phyloP scores from a whole-genome alignment of 768 basidiomycete species.

The Ramaria sp. region DNA sequence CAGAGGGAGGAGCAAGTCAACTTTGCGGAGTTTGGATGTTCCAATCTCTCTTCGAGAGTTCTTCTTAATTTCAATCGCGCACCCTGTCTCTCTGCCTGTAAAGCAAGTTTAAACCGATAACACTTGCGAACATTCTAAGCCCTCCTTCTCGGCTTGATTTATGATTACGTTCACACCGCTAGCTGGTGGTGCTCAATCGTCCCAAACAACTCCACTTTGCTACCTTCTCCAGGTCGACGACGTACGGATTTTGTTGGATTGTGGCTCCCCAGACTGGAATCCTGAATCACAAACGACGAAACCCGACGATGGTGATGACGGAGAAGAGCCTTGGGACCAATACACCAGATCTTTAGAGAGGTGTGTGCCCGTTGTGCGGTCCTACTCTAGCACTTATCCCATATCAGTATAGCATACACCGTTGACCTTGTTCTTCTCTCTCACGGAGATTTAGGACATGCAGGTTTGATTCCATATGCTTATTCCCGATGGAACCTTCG shows the following conservation, averaged over 20 bases:
- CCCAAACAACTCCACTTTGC: slow-evolving; percentile 52
- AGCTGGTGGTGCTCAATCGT: slow-evolving; percentile 69
- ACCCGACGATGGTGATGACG: slow-evolving; percentile 21
- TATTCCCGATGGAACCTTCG: slow-evolving; percentile 77
- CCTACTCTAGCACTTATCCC: neutral
- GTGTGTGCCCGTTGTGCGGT: slow-evolving; percentile 31
- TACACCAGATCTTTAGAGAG: slow-evolving; percentile 61
- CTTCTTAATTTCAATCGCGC: neutral
- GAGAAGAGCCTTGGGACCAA: slow-evolving; percentile 40
- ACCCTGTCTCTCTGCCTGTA: no score
- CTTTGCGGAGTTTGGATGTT: neutral
- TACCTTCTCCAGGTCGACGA: slow-evolving; percentile 94
- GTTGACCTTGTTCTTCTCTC: slow-evolving; percentile 89
- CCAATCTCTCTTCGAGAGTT: no score
- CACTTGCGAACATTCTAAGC: no score
- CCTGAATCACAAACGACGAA: slow-evolving; percentile 38
- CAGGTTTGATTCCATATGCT: slow-evolving; percentile 90
- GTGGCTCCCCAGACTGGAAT: slow-evolving; percentile 83
- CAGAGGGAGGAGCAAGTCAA: neutral
- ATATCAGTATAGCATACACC: slow-evolving; percentile 57
- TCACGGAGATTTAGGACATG: slow-evolving; percentile 83
- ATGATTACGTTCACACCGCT: slow-evolving; percentile 97
- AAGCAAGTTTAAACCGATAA: no score
- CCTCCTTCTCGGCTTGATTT: neutral
- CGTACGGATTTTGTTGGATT: slow-evolving; percentile 86